Conservation (phyloP, 805 yeast species). For the Ogataea dorogensis region DNA sequence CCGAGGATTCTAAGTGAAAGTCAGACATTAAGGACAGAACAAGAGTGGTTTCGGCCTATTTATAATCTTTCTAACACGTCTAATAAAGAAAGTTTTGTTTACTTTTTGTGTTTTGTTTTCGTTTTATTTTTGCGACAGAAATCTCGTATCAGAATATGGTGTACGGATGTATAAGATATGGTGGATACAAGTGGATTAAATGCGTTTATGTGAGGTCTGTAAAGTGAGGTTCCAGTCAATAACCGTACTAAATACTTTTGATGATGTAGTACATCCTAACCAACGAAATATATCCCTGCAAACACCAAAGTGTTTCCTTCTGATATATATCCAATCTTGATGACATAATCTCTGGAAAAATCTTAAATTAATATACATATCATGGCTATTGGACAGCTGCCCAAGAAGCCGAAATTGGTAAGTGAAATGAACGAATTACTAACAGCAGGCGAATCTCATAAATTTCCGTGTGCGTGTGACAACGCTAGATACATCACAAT, state of each 20-base stretch:
- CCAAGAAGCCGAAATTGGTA: constrained; percentile 47
- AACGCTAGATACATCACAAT: constrained; percentile 73
- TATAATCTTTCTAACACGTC: constrained; percentile 4
- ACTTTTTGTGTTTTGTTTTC: constrained; percentile 12
- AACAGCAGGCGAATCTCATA: constrained; percentile 57
- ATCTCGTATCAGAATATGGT: too few species aligned
- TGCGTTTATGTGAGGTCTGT: too few species aligned
- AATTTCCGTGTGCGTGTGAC: constrained; percentile 71
- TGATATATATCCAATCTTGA: too few species aligned
- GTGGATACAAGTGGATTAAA: too few species aligned
- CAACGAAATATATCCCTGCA: too few species aligned
- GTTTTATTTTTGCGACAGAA: constrained; percentile 10
- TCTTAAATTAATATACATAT: background rate
- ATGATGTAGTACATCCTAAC: too few species aligned
- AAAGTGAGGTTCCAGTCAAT: too few species aligned
- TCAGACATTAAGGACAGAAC: constrained; percentile 18
- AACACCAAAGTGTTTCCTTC: too few species aligned
- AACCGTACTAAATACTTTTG: too few species aligned
- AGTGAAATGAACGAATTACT: constrained; percentile 18
- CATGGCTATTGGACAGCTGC: constrained; percentile 32
- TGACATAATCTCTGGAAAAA: constrained; percentile 6
- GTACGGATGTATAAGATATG: too few species aligned
- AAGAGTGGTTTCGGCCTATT: constrained; percentile 2
- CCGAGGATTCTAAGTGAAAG: constrained; percentile 20
- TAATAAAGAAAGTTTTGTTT: constrained; percentile 9